phyloP scores from a whole-genome alignment of 2,329 filamentous ascomycete species.

The Cadophora gregata region DNA sequence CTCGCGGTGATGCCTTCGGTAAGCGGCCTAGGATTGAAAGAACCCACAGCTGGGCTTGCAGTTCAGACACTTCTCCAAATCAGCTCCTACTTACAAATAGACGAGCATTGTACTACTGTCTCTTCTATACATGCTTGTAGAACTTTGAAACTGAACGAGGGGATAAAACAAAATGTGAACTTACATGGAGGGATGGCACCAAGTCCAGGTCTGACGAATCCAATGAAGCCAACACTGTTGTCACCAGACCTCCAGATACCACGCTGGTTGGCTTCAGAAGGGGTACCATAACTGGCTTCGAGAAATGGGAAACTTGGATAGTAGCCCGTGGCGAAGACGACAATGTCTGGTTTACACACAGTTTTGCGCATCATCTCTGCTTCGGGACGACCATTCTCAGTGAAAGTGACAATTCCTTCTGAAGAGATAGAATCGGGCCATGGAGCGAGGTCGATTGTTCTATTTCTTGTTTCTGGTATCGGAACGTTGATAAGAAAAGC shows the following conservation, averaged over 20 bases:
- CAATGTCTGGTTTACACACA: background rate
- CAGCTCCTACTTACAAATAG: background rate
- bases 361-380: background rate
- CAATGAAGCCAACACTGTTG: slow-evolving; percentile 12
- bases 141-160: too few relatives aligned
- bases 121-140: too few relatives aligned
- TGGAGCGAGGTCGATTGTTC: slow-evolving; percentile 8
- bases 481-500: background rate
- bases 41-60: background rate
- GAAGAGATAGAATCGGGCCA: background rate
- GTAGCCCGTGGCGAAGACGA: background rate
- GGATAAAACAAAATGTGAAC: background rate
- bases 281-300: background rate
- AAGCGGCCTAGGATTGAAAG: background rate
- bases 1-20: background rate
- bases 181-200: slow-evolving; percentile 1
- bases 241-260: slow-evolving; percentile 12
- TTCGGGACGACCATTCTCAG: slow-evolving; percentile 6
- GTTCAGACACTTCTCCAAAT: background rate
- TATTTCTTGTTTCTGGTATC: background rate
- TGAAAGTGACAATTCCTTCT: background rate
- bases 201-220: background rate
- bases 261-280: background rate
- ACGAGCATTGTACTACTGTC: too few relatives aligned
- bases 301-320: background rate